These are phyloP conservation scores for Aspergillus neoniger DNA, from an alignment of 2,329 filamentous ascomycete genomes.

Conservation along the genomic window DNA sequence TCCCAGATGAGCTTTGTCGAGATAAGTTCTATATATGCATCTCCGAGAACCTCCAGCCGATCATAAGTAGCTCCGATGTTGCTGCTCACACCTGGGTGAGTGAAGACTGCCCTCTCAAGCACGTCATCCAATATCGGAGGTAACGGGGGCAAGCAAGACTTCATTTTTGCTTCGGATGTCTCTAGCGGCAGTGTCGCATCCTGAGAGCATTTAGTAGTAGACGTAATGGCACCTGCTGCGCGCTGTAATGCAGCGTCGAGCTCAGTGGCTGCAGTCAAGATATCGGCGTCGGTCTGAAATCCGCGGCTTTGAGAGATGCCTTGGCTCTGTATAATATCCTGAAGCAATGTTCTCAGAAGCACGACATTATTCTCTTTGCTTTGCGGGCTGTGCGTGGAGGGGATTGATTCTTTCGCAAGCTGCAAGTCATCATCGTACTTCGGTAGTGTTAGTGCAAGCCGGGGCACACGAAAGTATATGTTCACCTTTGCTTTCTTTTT, in stretches of 20 bases:
- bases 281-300: neutral
- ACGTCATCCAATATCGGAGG: slow-evolving; percentile 62
- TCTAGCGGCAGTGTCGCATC: neutral
- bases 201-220: neutral
- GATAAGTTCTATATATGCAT: slow-evolving; percentile 79
- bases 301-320: neutral
- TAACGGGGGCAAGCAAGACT: slow-evolving; percentile 39
- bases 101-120: slow-evolving; percentile 67
- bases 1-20: slow-evolving; percentile 74
- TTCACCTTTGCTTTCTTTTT: slow-evolving; percentile 25
- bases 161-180: neutral
- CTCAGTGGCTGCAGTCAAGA: neutral
- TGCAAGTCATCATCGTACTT: neutral
- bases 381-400: neutral
- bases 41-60: slow-evolving; percentile 82
- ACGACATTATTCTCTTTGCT: neutral
- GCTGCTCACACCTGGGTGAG: slow-evolving; percentile 57
- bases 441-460: neutral
- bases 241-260: neutral
- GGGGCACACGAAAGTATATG: neutral
- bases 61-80: slow-evolving; percentile 63
- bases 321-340: slow-evolving; percentile 9
- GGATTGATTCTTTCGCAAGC: neutral
- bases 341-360: neutral
- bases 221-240: slow-evolving; percentile 3